phyloP scores from a whole-genome alignment of 371 early-diverging fungal genomes.

The Syncephalastrum contaminatum region DNA sequence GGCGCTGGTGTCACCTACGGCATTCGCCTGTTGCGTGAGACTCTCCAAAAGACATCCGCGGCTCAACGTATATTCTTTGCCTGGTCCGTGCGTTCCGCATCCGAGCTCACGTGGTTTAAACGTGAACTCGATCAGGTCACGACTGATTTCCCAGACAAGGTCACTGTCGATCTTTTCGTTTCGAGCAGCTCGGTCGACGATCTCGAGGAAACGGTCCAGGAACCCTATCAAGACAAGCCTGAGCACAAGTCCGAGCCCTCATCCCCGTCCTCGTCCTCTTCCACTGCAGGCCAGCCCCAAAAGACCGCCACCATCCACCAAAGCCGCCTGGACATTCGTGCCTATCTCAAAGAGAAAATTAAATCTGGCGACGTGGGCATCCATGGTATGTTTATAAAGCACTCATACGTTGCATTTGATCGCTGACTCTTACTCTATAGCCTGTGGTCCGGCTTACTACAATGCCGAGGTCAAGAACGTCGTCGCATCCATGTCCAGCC shows the following conservation, averaged over 20 bases:
- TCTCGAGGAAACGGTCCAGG: background rate
- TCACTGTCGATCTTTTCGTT: constrained; percentile 19
- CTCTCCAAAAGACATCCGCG: constrained; percentile 9
- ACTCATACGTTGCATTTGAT: background rate
- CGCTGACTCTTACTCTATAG: constrained; percentile 17
- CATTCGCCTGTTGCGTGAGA: constrained; percentile 49
- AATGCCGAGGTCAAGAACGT: constrained; percentile 34
- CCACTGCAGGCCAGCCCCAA: background rate
- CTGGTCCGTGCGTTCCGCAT: constrained; percentile 38
- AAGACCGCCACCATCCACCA: background rate
- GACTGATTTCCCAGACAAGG: constrained; percentile 17
- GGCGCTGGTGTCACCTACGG: constrained; percentile 59
- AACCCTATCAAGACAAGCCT: constrained; percentile 6
- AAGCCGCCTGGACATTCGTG: constrained; percentile 8
- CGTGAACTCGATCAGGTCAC: constrained; percentile 39
- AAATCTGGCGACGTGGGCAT: constrained; percentile 14
- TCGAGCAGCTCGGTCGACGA: constrained; percentile 10
- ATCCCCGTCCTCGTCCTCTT: background rate
- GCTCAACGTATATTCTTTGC: constrained; percentile 30
- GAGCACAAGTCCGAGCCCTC: too few species aligned
- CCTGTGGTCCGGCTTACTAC: constrained; percentile 39
- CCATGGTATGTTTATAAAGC: constrained; percentile 30
- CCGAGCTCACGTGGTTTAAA: constrained; percentile 53
- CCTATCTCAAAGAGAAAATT: constrained; percentile 8
- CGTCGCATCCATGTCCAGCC: constrained; percentile 18